Conservation (phyloP, 805 yeast genomes). For the Ogataea allantospora region DNA sequence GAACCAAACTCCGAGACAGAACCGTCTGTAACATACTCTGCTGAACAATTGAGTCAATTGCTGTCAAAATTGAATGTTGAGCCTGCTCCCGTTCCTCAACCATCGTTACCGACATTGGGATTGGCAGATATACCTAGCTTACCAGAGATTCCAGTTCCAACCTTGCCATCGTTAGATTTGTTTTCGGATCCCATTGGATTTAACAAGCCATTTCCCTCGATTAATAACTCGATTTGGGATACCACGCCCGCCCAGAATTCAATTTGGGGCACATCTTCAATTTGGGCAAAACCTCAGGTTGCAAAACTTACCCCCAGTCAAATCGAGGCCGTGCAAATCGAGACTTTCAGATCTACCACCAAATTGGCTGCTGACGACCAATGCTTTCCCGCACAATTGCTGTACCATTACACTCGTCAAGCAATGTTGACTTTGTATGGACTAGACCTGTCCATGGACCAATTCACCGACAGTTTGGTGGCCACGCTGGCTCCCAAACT, state of each 20-base stretch:
- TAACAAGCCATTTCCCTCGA: conserved; percentile 13
- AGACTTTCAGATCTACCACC: conserved; percentile 41
- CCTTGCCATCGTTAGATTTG: conserved; percentile 16
- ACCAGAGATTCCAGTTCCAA: conserved; percentile 4
- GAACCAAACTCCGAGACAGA: conserved; percentile 14
- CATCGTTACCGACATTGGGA: conserved; percentile 1
- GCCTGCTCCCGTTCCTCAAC: neutral
- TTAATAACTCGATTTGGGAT: conserved; percentile 15
- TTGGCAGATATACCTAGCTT: conserved; percentile 1
- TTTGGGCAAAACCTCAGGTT: conserved; percentile 16
- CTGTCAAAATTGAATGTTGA: conserved; percentile 10
- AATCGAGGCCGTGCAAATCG: conserved; percentile 39
- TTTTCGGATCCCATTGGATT: conserved; percentile 8
- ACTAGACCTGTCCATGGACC: conserved; percentile 33
- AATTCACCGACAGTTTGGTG: conserved; percentile 33
- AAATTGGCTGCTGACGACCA: conserved; percentile 32
- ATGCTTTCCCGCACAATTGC: conserved; percentile 22
- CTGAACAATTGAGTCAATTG: conserved; percentile 19
- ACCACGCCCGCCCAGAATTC: conserved; percentile 14
- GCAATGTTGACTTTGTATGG: conserved; percentile 36
- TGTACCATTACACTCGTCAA: conserved; percentile 34
- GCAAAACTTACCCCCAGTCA: conserved; percentile 22
- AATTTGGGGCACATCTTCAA: conserved; percentile 24
- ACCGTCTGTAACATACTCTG: conserved; percentile 18
- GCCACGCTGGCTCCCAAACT: conserved; percentile 29